Base-by-base conservation (phyloP, 805 yeast genomes). In the Hanseniaspora guilliermondii region DNA sequence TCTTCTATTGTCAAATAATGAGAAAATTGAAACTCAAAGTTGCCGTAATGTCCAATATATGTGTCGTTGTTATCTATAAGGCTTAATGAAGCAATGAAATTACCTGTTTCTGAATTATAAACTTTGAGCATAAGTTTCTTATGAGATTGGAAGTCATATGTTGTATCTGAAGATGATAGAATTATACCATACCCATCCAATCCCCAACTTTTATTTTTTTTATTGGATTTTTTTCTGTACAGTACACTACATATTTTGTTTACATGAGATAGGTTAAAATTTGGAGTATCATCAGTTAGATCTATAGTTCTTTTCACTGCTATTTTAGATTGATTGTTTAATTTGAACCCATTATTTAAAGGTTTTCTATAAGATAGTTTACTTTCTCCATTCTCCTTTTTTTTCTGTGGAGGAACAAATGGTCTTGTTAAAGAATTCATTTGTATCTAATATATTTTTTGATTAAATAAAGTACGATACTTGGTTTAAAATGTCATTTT, bases 201-300 rank as follows among this genome's bases (percentile, higher is more conserved):
- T 54, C 87, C 94, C 98, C 98, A 93, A 0, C 87, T 81, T 64
- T 89, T 89, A 65, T 88, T 80, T 72, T 91, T 87, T 68, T 85
- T 87, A 33, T 70, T 73, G 0, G 91, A 72, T 41, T 74, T 73
- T 65, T 87, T 87, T 35, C 98, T 71, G 76, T 83, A 85, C 59
- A 85, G 75, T 6, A 80, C 78, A 14, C 61, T 59, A 47, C 64
- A 68, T 12, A 52, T 17, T 19, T 21, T 30, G 4, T 9, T 30
- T 16, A 16, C 14, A 6, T n/a, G 27, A 4, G 35, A 25, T 14
- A 6, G 9, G 17, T 8, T 36, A n/a, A 11, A 36, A 19, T n/a
- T 9, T 39, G 19, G 24, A 14, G 22, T 7, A 21, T 27, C 37
- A 6, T 32, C 47, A 6, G 47, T 44, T 7, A 44, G 37, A 32